These are phyloP conservation scores for Aspergillus japonicus DNA, from an alignment of 2,329 filamentous ascomycete genomes.

Conservation along the genomic window DNA sequence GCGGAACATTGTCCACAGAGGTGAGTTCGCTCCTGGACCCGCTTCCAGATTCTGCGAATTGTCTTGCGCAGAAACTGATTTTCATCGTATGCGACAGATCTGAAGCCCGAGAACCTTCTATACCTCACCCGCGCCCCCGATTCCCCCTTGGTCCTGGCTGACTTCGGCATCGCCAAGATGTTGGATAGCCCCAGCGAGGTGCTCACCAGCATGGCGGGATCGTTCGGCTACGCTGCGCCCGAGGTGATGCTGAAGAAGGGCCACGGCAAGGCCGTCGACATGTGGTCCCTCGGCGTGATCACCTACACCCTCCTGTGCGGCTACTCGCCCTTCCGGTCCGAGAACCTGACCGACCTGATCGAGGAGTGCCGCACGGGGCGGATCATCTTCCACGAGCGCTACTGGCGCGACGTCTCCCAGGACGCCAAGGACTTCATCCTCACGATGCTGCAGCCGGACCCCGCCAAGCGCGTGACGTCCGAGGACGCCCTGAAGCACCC, in stretches of 20 bases:
- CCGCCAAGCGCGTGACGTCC: slow-evolving; percentile 73
- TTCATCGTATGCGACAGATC: slow-evolving; percentile 57
- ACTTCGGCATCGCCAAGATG: slow-evolving; percentile 99
- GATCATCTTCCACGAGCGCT: slow-evolving; percentile 93
- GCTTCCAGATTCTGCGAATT: background rate
- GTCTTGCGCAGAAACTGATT: slow-evolving; percentile 3
- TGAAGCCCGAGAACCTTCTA: slow-evolving; percentile 96
- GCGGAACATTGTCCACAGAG: slow-evolving; percentile 94
- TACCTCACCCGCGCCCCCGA: slow-evolving; percentile 76
- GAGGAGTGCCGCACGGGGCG: slow-evolving; percentile 83
- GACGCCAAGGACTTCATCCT: slow-evolving; percentile 96
- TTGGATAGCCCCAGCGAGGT: slow-evolving; percentile 87
- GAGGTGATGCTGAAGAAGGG: slow-evolving; percentile 98
- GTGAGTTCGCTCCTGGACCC: slow-evolving; percentile 47
- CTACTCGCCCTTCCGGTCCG: slow-evolving; percentile 95
- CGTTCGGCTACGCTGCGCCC: slow-evolving; percentile 94
- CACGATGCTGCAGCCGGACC: slow-evolving; percentile 73
- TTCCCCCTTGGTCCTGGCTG: slow-evolving; percentile 87
- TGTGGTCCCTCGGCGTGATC: slow-evolving; percentile 99
- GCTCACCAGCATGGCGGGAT: slow-evolving; percentile 96
- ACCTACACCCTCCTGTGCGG: slow-evolving; percentile 97
- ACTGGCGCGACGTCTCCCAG: slow-evolving; percentile 95
- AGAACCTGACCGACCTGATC: slow-evolving; percentile 88
- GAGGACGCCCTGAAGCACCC: slow-evolving; percentile 76
- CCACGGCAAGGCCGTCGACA: slow-evolving; percentile 96